These are phyloP conservation scores for Boletus patriciae DNA, from an alignment of 768 basidiomycete genomes.

Conservation along the genomic window DNA sequence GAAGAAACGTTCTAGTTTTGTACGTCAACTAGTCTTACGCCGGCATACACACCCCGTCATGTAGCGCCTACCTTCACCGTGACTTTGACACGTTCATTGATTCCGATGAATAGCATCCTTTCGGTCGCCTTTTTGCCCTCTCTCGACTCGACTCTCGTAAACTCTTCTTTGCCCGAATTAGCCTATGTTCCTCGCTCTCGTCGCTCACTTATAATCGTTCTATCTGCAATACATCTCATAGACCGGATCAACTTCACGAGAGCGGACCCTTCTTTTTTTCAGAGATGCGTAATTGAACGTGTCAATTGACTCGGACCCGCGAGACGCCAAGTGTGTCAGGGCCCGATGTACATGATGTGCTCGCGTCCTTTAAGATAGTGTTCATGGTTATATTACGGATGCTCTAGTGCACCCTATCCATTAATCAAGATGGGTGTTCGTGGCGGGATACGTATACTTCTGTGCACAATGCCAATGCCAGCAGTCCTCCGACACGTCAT, in stretches of 20 bases:
- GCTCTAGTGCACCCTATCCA: too few species aligned
- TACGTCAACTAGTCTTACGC: conserved; percentile 13
- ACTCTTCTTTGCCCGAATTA: conserved; percentile 11
- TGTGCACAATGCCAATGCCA: too few species aligned
- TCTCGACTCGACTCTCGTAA: conserved; percentile 11
- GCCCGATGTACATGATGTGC: too few species aligned
- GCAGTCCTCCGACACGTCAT: background rate
- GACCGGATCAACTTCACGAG: background rate
- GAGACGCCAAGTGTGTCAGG: too few species aligned
- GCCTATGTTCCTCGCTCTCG: conserved; percentile 21
- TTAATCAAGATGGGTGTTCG: too few species aligned
- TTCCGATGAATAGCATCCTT: conserved; percentile 12
- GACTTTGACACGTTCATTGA: conserved; percentile 20
- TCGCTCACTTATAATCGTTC: conserved; percentile 25
- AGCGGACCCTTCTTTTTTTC: too few species aligned
- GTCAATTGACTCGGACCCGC: too few species aligned
- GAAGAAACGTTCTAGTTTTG: conserved; percentile 70
- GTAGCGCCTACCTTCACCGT: conserved; percentile 4
- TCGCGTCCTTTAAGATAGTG: too few species aligned
- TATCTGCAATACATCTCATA: conserved; percentile 32
- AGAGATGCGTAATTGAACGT: too few species aligned
- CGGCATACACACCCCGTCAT: conserved; percentile 8
- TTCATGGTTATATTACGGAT: too few species aligned
- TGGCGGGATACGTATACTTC: too few species aligned
- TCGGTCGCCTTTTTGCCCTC: conserved; percentile 6